Evolutionary conservation across 2,329 filamentous ascomycete genomes (phyloP).

Genomic region (Metarhizium robertsii): DNA sequence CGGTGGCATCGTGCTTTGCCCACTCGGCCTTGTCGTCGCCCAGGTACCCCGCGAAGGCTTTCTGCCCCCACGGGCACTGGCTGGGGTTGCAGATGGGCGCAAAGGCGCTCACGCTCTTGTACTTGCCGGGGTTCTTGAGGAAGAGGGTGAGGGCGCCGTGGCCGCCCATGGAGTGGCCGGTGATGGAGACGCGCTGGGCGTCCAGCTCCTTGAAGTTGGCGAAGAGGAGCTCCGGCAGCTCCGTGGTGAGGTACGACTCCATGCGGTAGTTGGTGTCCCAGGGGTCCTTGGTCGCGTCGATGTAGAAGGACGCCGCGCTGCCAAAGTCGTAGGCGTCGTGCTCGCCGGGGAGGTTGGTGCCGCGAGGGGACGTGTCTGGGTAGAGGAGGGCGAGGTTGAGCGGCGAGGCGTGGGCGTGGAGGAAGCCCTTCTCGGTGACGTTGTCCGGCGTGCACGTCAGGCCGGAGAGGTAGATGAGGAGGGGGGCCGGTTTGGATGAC

Average conservation of each 20-base stretch:
- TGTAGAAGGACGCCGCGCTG: constrained; percentile 85
- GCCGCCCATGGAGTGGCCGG: constrained; percentile 94
- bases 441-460: constrained; percentile 92
- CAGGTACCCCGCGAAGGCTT: constrained; percentile 88
- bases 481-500: constrained; percentile 50
- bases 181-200: constrained; percentile 62
- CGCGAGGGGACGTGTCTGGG: constrained; percentile 89
- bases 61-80: constrained; percentile 86
- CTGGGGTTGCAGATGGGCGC: constrained; percentile 83
- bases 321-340: constrained; percentile 90
- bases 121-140: constrained; percentile 83
- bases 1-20: constrained; percentile 86
- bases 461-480: constrained; percentile 88
- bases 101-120: constrained; percentile 82
- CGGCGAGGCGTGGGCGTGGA: constrained; percentile 71
- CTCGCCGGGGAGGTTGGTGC: constrained; percentile 72
- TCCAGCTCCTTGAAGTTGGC: constrained; percentile 63
- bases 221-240: constrained; percentile 76
- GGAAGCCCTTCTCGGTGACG: constrained; percentile 75
- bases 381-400: constrained; percentile 87
- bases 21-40: constrained; percentile 68
- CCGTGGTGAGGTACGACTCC: constrained; percentile 84
- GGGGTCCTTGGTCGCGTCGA: constrained; percentile 70
- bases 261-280: constrained; percentile 79
- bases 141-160: constrained; percentile 91